phyloP scores from a whole-genome alignment of 2,329 filamentous ascomycete species.

The Ophiostoma sp. region DNA sequence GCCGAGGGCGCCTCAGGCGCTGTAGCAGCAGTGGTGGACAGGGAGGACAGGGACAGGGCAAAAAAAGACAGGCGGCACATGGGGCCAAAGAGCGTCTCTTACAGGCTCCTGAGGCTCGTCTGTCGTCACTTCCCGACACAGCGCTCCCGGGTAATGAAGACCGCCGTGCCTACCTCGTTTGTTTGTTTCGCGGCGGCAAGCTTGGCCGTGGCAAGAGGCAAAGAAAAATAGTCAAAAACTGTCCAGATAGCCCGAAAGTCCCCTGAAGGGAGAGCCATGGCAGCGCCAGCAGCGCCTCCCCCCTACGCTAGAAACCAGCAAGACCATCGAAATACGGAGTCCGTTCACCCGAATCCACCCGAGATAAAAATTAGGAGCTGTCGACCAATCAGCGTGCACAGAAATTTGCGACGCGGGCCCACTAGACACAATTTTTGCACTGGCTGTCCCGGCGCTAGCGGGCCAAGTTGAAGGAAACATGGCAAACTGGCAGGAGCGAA shows the following conservation, averaged over 20 bases:
- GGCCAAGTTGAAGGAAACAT: neutral
- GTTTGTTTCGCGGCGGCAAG: neutral
- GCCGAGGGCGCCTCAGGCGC: neutral
- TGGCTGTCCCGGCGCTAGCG: conserved; percentile 20
- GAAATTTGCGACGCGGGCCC: conserved; percentile 10
- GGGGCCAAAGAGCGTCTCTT: conserved; percentile 11
- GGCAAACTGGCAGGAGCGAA: conserved; percentile 5
- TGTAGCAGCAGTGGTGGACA: neutral
- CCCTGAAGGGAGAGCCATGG: conserved; percentile 14
- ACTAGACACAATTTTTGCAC: conserved; percentile 14
- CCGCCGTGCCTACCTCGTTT: neutral
- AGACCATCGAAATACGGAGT: neutral
- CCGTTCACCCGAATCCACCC: conserved; percentile 33
- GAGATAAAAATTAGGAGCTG: conserved; percentile 25
- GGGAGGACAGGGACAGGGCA: neutral
- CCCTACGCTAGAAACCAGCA: neutral
- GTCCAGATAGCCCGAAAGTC: neutral
- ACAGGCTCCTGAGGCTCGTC: neutral
- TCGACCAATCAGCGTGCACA: conserved; percentile 13
- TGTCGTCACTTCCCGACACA: neutral
- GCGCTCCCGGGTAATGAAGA: conserved; percentile 20
- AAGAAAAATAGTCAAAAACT: neutral
- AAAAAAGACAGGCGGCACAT: conserved; percentile 2
- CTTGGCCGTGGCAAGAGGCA: neutral
- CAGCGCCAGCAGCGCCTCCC: neutral